Evolutionary conservation across 148 eudicot genomes (phyloP), one percentile per base, ranked within the genome.

Genomic region (Nepenthes mirabilis): DNA sequence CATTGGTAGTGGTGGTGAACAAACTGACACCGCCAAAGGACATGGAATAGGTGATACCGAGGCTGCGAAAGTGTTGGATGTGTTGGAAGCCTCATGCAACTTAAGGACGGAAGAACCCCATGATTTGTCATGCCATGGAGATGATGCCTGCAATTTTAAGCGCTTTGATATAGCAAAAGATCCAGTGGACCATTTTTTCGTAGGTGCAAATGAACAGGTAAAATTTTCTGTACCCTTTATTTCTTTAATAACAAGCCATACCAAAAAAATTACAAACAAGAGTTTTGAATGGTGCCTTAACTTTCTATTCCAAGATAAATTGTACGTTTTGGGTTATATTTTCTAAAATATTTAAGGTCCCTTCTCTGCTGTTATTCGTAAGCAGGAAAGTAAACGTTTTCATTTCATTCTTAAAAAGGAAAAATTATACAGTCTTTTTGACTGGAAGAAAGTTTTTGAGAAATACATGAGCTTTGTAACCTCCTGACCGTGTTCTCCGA

Each of bases 111-210:
- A 63, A 57, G 65, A 65, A 57, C 56, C 64, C 43, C 43, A 59
- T 64, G 56, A 7, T 54, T 48, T 68, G 0, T 13, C 60, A 33
- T 59, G 68, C 36, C 62, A 40, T 62, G 74, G 65, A 43, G 83
- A 61, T 53, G 59, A n/a, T 49, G 34, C 47, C 56, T 75, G 74
- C 66, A 63, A 71, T 70, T 93, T 93, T 68, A 93, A 77, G 73
- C 80, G 96, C 56, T 93, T 93, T 78, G 99, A 93, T 79, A 82
- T 82, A 34, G 86, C 80, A 49, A 82, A 83, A 73, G 91, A 93
- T 65, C 99, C 97, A 14, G 61, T 48, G 33, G 99, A 89, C 69
- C 95, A 93, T 79, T 67, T 84, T 70, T 93, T 72, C 71, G 73
- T 82, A 58, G 84, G 79, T 68, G 58, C 83, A 58, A 77, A 64